Conservation (phyloP, 345 rosid genomes). For the Arabis hirsuta region DNA sequence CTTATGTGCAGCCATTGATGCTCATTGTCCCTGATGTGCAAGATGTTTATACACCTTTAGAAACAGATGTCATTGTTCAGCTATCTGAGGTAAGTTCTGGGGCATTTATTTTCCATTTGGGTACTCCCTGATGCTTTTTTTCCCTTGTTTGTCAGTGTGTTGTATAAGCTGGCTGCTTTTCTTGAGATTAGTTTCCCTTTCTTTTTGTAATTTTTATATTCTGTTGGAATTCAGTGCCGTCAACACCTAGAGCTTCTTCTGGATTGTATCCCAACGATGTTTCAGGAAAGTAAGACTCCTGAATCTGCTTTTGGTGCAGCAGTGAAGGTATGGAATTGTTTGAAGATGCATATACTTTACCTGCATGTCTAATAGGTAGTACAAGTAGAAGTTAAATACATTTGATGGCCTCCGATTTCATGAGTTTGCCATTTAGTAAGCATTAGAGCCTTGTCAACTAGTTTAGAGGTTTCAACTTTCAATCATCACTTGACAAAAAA, state of each 20-base stretch:
- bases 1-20: constrained; percentile 85
- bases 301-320: constrained; percentile 99
- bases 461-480: constrained; percentile 10
- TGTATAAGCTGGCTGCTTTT: constrained; percentile 16
- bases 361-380: constrained; percentile 13
- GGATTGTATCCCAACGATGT: constrained; percentile 95
- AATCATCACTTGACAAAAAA: background rate
- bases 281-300: constrained; percentile 77
- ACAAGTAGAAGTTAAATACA: constrained; percentile 23
- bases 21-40: constrained; percentile 89
- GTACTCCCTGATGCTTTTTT: background rate
- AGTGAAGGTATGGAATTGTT: constrained; percentile 47
- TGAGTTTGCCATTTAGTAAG: constrained; percentile 26
- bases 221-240: constrained; percentile 68
- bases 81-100: constrained; percentile 76
- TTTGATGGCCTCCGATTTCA: constrained; percentile 25
- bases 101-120: constrained; percentile 20
- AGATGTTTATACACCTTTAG: constrained; percentile 93
- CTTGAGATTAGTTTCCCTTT: constrained; percentile 10
- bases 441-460: constrained; percentile 15
- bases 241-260: constrained; percentile 90
- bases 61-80: constrained; percentile 82
- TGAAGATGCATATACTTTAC: constrained; percentile 22
- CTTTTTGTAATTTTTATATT: constrained; percentile 9
- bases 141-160: constrained; percentile 4